Conservation (phyloP, 805 yeast species). For the Saccharomyces mikatae region DNA sequence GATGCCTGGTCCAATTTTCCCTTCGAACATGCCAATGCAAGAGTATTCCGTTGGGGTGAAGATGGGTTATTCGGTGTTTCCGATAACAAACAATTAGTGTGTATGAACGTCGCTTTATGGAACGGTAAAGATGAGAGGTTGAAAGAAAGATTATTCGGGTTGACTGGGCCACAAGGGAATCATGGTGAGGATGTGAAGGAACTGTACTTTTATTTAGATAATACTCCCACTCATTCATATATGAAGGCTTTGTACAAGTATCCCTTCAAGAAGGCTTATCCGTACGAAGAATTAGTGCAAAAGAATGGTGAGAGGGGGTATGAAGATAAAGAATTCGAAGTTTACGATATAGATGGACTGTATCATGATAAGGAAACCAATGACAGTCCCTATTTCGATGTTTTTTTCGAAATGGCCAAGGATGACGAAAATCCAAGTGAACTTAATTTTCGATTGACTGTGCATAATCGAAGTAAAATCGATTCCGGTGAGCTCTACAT, state of each 20-base stretch:
- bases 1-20: slow-evolving; percentile 90
- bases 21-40: slow-evolving; percentile 70
- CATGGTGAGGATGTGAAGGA: slow-evolving; percentile 96
- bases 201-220: slow-evolving; percentile 75
- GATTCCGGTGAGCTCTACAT: slow-evolving; percentile 82
- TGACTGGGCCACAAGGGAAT: slow-evolving; percentile 89
- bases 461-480: slow-evolving; percentile 67
- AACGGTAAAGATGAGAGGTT: slow-evolving; percentile 78
- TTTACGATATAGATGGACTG: slow-evolving; percentile 63
- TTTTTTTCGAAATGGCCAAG: slow-evolving; percentile 85
- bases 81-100: slow-evolving; percentile 71
- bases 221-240: slow-evolving; percentile 88
- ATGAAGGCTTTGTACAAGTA: slow-evolving; percentile 88
- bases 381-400: slow-evolving; percentile 74
- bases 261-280: slow-evolving; percentile 71
- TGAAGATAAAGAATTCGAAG: slow-evolving; percentile 67
- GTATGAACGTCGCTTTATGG: slow-evolving; percentile 80
- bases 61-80: slow-evolving; percentile 89
- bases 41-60: slow-evolving; percentile 92
- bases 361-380: slow-evolving; percentile 44
- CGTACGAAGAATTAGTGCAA: slow-evolving; percentile 66
- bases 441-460: slow-evolving; percentile 74
- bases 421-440: slow-evolving; percentile 75
- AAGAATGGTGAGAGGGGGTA: slow-evolving; percentile 62
- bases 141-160: slow-evolving; percentile 81